These are phyloP conservation scores for Venturia asperata DNA, from an alignment of 2,329 filamentous ascomycete genomes.

Conservation along the genomic window DNA sequence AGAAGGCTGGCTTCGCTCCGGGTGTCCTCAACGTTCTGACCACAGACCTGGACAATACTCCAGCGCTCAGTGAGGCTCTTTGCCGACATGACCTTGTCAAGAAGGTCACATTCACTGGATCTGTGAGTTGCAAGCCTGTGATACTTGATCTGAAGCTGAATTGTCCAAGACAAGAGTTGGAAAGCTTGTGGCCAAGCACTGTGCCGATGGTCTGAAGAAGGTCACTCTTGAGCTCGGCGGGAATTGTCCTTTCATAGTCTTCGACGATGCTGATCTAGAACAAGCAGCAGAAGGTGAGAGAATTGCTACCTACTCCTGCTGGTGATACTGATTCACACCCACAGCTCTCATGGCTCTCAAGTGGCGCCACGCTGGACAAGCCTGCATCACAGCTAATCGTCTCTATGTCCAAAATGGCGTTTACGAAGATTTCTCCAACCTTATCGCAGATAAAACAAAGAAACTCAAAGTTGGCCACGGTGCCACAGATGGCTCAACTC, in stretches of 20 bases:
- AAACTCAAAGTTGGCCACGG: conserved; percentile 57
- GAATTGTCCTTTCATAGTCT: conserved; percentile 59
- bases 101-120: conserved; percentile 57
- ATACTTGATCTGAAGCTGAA: not conserved
- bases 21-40: conserved; percentile 57
- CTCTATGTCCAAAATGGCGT: conserved; percentile 58
- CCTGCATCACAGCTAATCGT: conserved; percentile 58
- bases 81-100: conserved; percentile 53
- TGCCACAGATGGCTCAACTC: conserved; percentile 47
- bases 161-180: conserved; percentile 48
- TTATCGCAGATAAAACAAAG: conserved; percentile 47
- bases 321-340: not conserved
- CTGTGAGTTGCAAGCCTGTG: conserved; percentile 21
- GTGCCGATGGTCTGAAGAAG: conserved; percentile 55
- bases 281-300: conserved; percentile 43
- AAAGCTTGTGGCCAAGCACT: conserved; percentile 55
- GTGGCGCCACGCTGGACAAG: conserved; percentile 56
- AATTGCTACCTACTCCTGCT: not conserved
- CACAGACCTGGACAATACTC: conserved; percentile 50
- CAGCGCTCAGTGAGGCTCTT: conserved; percentile 46
- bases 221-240: conserved; percentile 58
- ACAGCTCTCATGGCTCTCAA: conserved; percentile 43
- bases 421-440: conserved; percentile 53
- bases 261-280: conserved; percentile 57
- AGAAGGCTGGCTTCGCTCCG: conserved; percentile 50